Base-by-base conservation (phyloP, 345 rosid species). In the Erucastrum elatum region DNA sequence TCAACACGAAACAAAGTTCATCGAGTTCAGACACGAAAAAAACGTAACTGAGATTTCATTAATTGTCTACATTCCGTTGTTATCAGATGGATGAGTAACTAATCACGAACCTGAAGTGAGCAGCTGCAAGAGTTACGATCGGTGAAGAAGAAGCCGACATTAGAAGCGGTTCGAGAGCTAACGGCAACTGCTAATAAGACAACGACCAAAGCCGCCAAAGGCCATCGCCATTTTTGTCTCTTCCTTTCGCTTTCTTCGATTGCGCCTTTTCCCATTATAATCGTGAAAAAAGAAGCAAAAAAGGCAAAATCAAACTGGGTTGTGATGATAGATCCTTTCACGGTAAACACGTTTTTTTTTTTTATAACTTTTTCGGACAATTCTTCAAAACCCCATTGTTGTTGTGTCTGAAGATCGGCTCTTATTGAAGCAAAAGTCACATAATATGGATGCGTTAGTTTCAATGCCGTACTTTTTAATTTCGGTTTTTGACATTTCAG, bases 181-280 rank as follows among this genome's bases (percentile, higher is more conserved):
- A 87, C 41, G 30, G 88, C 86, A 6, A 84, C 79, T 46, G 96
- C 93, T 72, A 89, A 51, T 55, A 87, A 41, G 11, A 90, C 77
- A 17, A 82, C 80, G 64, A 85, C 44, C 53, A 84, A 61, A 76
- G 88, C 85, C 61, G 84, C 90, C n/a, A 87, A 59, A 44, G 84
- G 76, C 88, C 86, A 84, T 66, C 65, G 66, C 82, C 88, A 82
- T 69, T 26, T 69, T 64, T 31, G 82, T 66, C 76, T 72, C 86
- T 80, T 79, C 70, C 30, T 12, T 17, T 65, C 41, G 31, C 75
- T 77, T 65, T 84, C 76, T 70, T 65, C 75, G 56, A n/a, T 51
- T 51, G 56, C 56, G 56, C 56, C 56, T 51, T 51, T 51, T 51
- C 56, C 56, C 56, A 75, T 70, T 33, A 11, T 46, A 2, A 13